Evolutionary conservation across 108 stramenopile genomes (phyloP), one percentile per base, ranked within the genome.

Genomic region (Mediolabrus comicus): DNA sequence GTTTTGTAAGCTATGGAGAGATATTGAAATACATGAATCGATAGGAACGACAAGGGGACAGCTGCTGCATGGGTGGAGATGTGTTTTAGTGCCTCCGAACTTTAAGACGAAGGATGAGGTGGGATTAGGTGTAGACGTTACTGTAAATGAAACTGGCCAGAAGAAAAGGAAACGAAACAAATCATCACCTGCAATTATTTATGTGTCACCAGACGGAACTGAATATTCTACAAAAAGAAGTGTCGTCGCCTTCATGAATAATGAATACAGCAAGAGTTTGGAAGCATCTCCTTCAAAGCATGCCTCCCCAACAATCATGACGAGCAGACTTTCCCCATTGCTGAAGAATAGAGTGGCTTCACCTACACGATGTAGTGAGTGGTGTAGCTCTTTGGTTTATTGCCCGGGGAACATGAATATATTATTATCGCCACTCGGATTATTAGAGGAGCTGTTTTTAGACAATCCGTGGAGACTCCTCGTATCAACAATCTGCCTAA

Each of bases 361-460:
- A 5, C 41, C 41, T 17, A 43, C 41, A 17, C n/a, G 17, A 43
- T 43, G 41, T 17, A 43, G 41, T 43, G 16, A 5, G 5, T 6
- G 25, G 16, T 51, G 9, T 6, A 38, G 27, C 17, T 6, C 27
- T 4, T 39, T 66, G 27, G 29, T 67, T 19, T 13, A 59, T 59
- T 14, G 43, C 30, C 31, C 56, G 10, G 30, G 56, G 5, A 43
- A 57, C 3, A 66, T 78, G 3, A 63, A 59, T 65, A 43, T 34
- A 53, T 33, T 53, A 16, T 61, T 39, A 10, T 82, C 84, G 27
- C 89, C 86, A 13, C 77, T 90, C 25, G 89, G 89, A 31, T 56
- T 90, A 25, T 14, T 90, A 28, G 89, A 90, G 67, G 89, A 90
- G 61, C 63, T 90, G 16, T 87, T 87, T 56, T 39, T 65, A 3